Evolutionary conservation across 163 green algal genomes (phyloP), one percentile per base, ranked within the genome.

Genomic region (Chlorella variabilis): DNA sequence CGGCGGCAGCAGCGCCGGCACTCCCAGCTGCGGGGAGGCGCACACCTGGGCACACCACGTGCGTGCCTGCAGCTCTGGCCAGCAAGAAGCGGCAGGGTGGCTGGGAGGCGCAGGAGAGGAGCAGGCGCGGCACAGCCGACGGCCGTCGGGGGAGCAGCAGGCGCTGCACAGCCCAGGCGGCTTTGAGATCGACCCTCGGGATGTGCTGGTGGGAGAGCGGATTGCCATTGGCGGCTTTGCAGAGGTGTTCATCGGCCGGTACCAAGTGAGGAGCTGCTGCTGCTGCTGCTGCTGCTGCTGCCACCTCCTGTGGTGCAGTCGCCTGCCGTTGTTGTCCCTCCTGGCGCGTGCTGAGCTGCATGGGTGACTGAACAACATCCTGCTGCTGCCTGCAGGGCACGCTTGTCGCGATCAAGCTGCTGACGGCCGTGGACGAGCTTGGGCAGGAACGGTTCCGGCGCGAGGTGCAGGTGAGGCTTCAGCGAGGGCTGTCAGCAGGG

Each of bases 161-260:
- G n/a, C 27, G 9, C n/a, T 15, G 45, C 45, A 23, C 45, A 54
- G 33, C 38, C 41, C 69, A 63, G 42, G 31, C 59, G 20, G 25
- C 49, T 7, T 79, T 11, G 73, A 79, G n/a, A 58, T 79, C 2
- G 31, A 79, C 73, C 56, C 73, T 0, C 54, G 31, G 4, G 42
- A 91, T 20, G 75, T 95, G 2, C 42, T 88, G 9, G 48, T 94
- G 0, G 89, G 89, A 11, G 73, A 85, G n/a, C 81, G 91, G 31
- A 81, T 95, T 15, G 91, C 91, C 0, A 89, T 95, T 0, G 91
- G 91, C 41, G 91, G 91, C 27, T 95, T 95, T 82, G 91, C 91
- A 0, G 91, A 95, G 70, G 91, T 95, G 25, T 95, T 94, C 69
- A 29, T 94, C 15, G 91, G 87, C n/a, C 88, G 89, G 41, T 95